These are phyloP conservation scores for Chaetomium sp. DNA, from an alignment of 2,329 filamentous ascomycete species.

Conservation along the genomic window DNA sequence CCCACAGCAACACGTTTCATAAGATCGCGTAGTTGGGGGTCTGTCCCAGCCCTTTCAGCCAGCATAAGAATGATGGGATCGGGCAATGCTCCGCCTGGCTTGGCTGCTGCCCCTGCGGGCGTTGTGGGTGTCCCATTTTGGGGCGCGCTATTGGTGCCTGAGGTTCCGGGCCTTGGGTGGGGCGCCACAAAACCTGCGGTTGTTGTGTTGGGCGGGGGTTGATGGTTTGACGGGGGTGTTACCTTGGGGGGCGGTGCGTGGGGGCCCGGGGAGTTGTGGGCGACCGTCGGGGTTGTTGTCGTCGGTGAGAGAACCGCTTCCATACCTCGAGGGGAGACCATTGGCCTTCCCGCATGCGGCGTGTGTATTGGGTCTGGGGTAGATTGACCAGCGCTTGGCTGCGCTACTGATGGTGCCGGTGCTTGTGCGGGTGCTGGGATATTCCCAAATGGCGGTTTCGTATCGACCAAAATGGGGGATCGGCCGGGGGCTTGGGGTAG, in stretches of 20 bases:
- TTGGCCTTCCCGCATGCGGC: constrained; percentile 13
- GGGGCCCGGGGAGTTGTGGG: constrained; percentile 4
- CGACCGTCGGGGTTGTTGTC: constrained; percentile 12
- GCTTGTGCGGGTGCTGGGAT: constrained; percentile 13
- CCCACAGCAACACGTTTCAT: constrained; percentile 81
- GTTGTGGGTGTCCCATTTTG: constrained; percentile 22
- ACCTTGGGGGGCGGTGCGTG: constrained; percentile 20
- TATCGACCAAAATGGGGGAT: constrained; percentile 6
- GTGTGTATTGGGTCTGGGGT: constrained; percentile 3
- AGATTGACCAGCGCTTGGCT: constrained; percentile 2
- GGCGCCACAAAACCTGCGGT: constrained; percentile 12
- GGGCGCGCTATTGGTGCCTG: constrained; percentile 9
- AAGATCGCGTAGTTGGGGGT: constrained; percentile 65
- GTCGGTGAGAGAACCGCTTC: constrained; percentile 25
- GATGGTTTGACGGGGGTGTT: constrained; percentile 26
- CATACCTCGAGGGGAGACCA: constrained; percentile 27
- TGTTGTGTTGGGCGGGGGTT: constrained; percentile 14
- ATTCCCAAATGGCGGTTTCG: constrained; percentile 16
- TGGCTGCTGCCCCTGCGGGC: constrained; percentile 22
- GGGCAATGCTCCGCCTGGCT: constrained; percentile 28
- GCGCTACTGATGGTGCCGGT: constrained; percentile 4
- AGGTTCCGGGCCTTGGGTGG: constrained; percentile 9
- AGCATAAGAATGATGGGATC: constrained; percentile 78
- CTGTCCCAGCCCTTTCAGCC: constrained; percentile 66
- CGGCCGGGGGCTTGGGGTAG: constrained; percentile 8